Base-by-base conservation (phyloP, 805 yeast species). In the Hanseniaspora taiwanica region DNA sequence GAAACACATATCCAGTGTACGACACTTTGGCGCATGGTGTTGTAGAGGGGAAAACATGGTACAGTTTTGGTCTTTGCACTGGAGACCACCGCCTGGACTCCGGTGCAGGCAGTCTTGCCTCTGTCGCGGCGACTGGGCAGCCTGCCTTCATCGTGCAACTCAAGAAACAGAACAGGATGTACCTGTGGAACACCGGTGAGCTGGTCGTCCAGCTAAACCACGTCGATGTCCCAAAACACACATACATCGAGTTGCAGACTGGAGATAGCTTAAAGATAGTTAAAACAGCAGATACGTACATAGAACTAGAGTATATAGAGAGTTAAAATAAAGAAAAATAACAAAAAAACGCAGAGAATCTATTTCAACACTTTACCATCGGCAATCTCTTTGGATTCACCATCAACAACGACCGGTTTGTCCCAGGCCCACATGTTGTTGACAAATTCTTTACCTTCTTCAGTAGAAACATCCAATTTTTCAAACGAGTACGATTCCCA, bases 381-480 rank as follows among this genome's bases (percentile, higher is more conserved):
- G 51, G 81, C 94, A 56, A 89, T 81, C 71, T 83, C 95, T 62
- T 71, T 79, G 61, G 69, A 60, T 68, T 75, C 81, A 61, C 95
- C 96, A 61, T 79, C 68, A 60, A 80, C 71, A 43, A 64, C 64
- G 52, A 86, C 76, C 52, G 97, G 97, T 72, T 85, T 76, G 65
- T 89, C 98, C 97, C 97, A 89, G 54, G 96, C 94, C 80, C 94
- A 84, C 79, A 86, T 72, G 76, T 86, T 83, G 66, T 82, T 72
- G 55, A 91, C 65, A 59, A 84, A 83, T 48, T 71, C 82, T 66
- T 72, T 79, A 72, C 74, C 83, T 60, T 75, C 91, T 52, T 74
- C 76, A 52, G 75, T 74, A 55, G 85, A 55, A 46, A 80, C 74
- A 62, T 89, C 96, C 58, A 89, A 72, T 71, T 83, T 78, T 60